These are phyloP conservation scores for Penicillium atrosanguineum DNA, from an alignment of 495 filamentous ascomycete genomes.

Conservation along the genomic window DNA sequence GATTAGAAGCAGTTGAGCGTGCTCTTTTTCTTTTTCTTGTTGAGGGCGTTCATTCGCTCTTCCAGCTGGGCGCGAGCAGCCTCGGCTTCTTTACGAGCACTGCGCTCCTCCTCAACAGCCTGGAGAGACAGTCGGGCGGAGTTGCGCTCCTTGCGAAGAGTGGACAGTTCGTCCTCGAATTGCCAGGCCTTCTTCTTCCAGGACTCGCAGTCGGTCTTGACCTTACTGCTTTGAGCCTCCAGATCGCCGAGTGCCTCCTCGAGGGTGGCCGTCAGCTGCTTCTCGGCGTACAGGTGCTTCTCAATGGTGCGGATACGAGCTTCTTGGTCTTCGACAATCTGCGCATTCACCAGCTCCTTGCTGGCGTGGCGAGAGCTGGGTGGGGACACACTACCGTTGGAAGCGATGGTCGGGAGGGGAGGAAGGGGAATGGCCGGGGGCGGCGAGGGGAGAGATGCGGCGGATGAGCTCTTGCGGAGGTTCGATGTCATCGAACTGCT, in stretches of 20 bases:
- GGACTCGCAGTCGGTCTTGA: slow-evolving; percentile 80
- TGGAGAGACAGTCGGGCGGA: slow-evolving; percentile 80
- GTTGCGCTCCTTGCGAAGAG: slow-evolving; percentile 65
- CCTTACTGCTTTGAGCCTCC: slow-evolving; percentile 79
- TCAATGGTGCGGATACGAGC: slow-evolving; percentile 92
- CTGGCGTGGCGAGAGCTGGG: slow-evolving; percentile 65
- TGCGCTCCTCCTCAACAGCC: slow-evolving; percentile 90
- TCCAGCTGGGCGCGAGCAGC: slow-evolving; percentile 83
- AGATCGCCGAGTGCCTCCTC: slow-evolving; percentile 95
- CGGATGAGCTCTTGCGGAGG: slow-evolving; percentile 81
- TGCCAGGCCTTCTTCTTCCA: slow-evolving; percentile 80
- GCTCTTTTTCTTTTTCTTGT: slow-evolving; percentile 91
- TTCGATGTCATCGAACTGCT: slow-evolving; percentile 76
- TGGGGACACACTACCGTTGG: slow-evolving; percentile 44
- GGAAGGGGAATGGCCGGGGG: slow-evolving; percentile 96
- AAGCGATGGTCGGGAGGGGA: slow-evolving; percentile 44
- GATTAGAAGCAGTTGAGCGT: slow-evolving; percentile 90
- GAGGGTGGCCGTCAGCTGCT: slow-evolving; percentile 88
- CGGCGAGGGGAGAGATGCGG: slow-evolving; percentile 83
- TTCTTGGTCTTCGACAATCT: slow-evolving; percentile 82
- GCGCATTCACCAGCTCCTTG: slow-evolving; percentile 72
- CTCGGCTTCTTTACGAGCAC: slow-evolving; percentile 83
- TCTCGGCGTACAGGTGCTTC: slow-evolving; percentile 94
- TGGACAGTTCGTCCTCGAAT: slow-evolving; percentile 75
- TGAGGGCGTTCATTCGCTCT: slow-evolving; percentile 89